A percentile compares a stretch with the other conserved stretches of the same genome.
Evolutionary conservation across 2,329 filamentous ascomycete genomes (phyloP).

Genomic region (Hypocreales sp.): DNA sequence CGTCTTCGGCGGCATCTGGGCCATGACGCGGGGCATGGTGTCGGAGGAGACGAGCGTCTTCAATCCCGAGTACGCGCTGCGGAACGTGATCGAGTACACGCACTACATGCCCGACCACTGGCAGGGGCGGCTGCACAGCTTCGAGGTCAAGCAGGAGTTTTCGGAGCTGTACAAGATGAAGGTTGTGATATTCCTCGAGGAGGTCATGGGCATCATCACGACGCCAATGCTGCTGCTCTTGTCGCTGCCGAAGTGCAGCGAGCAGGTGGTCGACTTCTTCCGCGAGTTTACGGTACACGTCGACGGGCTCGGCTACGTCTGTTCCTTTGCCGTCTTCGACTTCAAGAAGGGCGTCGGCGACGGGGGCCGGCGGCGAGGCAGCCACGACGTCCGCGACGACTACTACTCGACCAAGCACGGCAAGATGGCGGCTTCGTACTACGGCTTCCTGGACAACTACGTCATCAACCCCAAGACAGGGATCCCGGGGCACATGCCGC

Average conservation of each 20-base stretch:
- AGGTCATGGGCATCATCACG: conserved; percentile 81
- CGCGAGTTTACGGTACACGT: conserved; percentile 95
- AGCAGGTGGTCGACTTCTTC: conserved; percentile 94
- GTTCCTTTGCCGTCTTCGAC: conserved; percentile 93
- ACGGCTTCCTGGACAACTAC: conserved; percentile 90
- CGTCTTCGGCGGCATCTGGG: conserved; percentile 70
- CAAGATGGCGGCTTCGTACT: conserved; percentile 96
- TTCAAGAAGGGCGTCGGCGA: conserved; percentile 66
- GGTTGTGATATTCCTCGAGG: conserved; percentile 79
- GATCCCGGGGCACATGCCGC: conserved; percentile 43
- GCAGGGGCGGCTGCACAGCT: conserved; percentile 79
- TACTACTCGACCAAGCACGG: conserved; percentile 93
- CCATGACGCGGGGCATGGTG: conserved; percentile 65
- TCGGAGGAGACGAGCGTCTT: conserved; percentile 82
- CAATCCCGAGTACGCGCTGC: conserved; percentile 79
- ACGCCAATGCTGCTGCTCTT: conserved; percentile 82
- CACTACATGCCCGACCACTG: conserved; percentile 85
- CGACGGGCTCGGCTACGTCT: conserved; percentile 88
- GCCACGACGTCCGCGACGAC: conserved; percentile 64
- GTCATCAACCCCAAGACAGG: conserved; percentile 57
- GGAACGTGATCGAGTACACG: conserved; percentile 81
- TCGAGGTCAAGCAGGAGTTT: conserved; percentile 86
- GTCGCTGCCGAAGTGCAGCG: conserved; percentile 74
- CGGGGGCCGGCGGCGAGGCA: conserved; percentile 19
- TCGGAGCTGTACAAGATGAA: conserved; percentile 83